These are phyloP conservation scores for Amanita fuliginea DNA, from an alignment of 768 basidiomycete species.

Conservation along the genomic window DNA sequence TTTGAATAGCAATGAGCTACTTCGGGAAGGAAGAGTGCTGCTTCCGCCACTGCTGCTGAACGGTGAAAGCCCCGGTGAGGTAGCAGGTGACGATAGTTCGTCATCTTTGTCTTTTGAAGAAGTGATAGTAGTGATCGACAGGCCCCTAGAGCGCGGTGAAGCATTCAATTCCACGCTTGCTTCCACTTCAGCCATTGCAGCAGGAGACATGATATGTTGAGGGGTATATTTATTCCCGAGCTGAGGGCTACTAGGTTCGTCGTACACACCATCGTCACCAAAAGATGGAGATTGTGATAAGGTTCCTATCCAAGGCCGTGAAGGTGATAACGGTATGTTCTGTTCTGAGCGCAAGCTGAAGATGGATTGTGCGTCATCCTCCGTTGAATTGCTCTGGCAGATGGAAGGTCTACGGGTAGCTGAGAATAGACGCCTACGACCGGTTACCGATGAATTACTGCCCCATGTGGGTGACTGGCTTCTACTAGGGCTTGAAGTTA, in stretches of 20 bases:
- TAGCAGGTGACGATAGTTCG: background rate
- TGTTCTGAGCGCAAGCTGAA: slow-evolving; percentile 40
- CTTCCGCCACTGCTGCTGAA: slow-evolving; percentile 1
- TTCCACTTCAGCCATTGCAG: slow-evolving; percentile 52
- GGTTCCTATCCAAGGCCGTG: slow-evolving; percentile 15
- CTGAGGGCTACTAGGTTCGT: slow-evolving; percentile 25
- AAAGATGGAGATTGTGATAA: slow-evolving; percentile 19
- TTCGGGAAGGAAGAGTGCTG: slow-evolving; percentile 6
- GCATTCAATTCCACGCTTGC: slow-evolving; percentile 29
- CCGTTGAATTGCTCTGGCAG: slow-evolving; percentile 26
- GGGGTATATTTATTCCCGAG: slow-evolving; percentile 38
- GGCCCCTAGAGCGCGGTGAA: slow-evolving; percentile 20
- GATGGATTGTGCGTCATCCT: slow-evolving; percentile 46
- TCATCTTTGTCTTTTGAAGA: slow-evolving; percentile 16
- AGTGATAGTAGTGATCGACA: slow-evolving; percentile 26
- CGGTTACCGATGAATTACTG: slow-evolving; percentile 16
- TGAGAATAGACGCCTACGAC: slow-evolving; percentile 55
- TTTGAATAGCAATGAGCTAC: slow-evolving; percentile 3
- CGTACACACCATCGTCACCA: slow-evolving; percentile 36
- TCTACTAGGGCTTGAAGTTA: slow-evolving; percentile 17
- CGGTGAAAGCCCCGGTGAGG: slow-evolving; percentile 5
- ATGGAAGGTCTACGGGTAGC: slow-evolving; percentile 46
- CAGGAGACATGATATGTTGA: slow-evolving; percentile 58
- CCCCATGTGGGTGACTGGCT: slow-evolving; percentile 10
- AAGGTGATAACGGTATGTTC: slow-evolving; percentile 19